A percentile compares a stretch with the other conserved stretches of the same genome.
phyloP scores from a whole-genome alignment of 2,329 filamentous ascomycete genomes.

The Neofusicoccum sp. region DNA sequence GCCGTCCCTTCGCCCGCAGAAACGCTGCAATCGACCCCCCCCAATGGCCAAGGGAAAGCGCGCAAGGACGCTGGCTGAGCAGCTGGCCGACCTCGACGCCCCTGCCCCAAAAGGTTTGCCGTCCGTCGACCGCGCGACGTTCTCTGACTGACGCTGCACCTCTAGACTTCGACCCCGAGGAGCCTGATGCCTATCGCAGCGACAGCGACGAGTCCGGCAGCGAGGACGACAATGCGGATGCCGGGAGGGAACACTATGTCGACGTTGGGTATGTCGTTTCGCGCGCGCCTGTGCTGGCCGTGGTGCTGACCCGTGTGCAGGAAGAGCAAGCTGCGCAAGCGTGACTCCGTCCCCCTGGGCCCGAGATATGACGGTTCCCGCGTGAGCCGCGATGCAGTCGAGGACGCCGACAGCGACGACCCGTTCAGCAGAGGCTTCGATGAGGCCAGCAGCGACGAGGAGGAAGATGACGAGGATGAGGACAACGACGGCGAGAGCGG shows the following conservation, averaged over 20 bases:
- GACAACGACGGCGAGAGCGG: conserved; percentile 44
- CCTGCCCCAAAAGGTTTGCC: conserved; percentile 37
- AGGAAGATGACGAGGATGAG: conserved; percentile 48
- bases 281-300: not conserved
- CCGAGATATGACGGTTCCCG: conserved; percentile 76
- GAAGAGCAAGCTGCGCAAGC: conserved; percentile 82
- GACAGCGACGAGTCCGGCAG: conserved; percentile 58
- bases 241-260: conserved; percentile 83
- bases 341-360: conserved; percentile 67
- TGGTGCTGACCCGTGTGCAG: conserved; percentile 36
- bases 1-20: not conserved
- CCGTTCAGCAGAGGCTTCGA: conserved; percentile 46
- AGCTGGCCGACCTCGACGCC: conserved; percentile 62
- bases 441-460: conserved; percentile 44
- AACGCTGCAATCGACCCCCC: conserved; percentile 26
- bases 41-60: conserved; percentile 39
- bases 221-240: conserved; percentile 41
- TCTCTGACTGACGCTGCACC: not conserved
- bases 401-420: conserved; percentile 54
- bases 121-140: not conserved
- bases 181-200: conserved; percentile 55
- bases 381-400: conserved; percentile 66
- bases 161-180: conserved; percentile 79
- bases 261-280: conserved; percentile 59
- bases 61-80: conserved; percentile 51